Conservation (phyloP, 2,329 filamentous ascomycete species). For the Myriosclerotinia curreyana region DNA sequence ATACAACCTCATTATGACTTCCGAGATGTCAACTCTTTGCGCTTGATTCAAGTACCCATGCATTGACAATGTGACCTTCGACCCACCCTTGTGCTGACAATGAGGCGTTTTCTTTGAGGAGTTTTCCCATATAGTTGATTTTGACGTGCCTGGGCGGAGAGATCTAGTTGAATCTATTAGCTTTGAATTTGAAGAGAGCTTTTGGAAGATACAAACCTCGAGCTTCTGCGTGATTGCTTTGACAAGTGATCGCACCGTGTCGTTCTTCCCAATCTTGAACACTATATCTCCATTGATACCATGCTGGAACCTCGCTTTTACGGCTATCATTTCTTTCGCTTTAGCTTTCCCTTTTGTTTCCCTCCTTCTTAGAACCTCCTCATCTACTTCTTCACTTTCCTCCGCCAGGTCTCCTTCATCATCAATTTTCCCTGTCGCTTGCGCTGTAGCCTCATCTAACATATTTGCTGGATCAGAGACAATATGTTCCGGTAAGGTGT, state of each 20-base stretch:
- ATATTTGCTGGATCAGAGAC: conserved; percentile 51
- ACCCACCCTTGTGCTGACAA: conserved; percentile 72
- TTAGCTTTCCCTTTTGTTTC: conserved; percentile 45
- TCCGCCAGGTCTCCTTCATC: conserved; percentile 28
- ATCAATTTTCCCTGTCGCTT: conserved; percentile 37
- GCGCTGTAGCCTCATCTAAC: conserved; percentile 28
- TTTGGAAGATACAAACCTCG: conserved; percentile 49
- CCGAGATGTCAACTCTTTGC: not conserved
- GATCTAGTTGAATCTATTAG: conserved; percentile 44
- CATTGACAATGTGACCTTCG: conserved; percentile 72
- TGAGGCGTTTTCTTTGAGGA: conserved; percentile 66
- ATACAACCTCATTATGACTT: conserved; percentile 4
- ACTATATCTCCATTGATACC: conserved; percentile 60
- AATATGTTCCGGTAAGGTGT: conserved; percentile 65
- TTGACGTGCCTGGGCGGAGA: conserved; percentile 57
- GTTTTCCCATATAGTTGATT: conserved; percentile 77
- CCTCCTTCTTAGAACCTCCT: conserved; percentile 49
- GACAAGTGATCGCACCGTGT: conserved; percentile 63
- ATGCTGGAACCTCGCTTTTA: conserved; percentile 34
- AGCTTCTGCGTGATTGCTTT: conserved; percentile 62
- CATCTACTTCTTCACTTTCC: conserved; percentile 31
- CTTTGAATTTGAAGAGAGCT: not conserved
- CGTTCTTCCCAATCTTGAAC: conserved; percentile 54
- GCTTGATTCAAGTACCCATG: conserved; percentile 36
- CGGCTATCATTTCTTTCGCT: conserved; percentile 32